Conservation (phyloP, 208 protist genomes). For the Trypanosoma rangeli region DNA sequence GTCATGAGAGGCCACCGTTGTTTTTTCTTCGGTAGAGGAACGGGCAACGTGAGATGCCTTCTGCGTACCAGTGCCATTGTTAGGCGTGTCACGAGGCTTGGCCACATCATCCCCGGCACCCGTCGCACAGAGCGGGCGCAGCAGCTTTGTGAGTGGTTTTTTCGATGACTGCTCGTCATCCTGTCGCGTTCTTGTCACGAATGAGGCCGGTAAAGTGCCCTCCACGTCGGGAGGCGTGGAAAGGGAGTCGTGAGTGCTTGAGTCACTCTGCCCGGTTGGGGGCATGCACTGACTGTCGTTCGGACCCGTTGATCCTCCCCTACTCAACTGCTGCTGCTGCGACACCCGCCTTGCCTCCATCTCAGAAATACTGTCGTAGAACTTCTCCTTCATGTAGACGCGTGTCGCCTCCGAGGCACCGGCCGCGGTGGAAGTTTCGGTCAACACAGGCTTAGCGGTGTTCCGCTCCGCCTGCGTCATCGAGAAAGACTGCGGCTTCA, state of each 20-base stretch:
- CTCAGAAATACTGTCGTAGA: neutral
- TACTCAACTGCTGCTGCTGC: neutral
- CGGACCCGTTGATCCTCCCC: neutral
- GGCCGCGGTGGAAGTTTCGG: neutral
- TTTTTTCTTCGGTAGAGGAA: neutral
- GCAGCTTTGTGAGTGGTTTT: neutral
- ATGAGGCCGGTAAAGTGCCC: slow-evolving; percentile 10
- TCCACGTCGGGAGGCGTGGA: slow-evolving; percentile 1
- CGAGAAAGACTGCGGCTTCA: neutral
- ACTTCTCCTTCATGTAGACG: neutral
- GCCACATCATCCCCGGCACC: neutral
- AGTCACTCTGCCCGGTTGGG: too few species aligned
- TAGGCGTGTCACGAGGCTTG: neutral
- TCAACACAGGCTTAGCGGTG: neutral
- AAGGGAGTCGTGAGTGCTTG: too few species aligned
- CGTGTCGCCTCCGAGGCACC: neutral
- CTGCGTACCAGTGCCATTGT: neutral
- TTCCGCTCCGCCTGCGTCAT: neutral
- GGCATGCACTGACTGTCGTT: neutral
- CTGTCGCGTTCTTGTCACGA: neutral
- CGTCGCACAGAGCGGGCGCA: slow-evolving; percentile 1
- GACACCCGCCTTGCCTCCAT: neutral
- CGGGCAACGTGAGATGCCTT: neutral
- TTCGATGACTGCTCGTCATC: neutral
- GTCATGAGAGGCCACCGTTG: neutral